A percentile compares a stretch with the other conserved stretches of the same genome.
phyloP scores from a whole-genome alignment of 2,329 filamentous ascomycete genomes.

The Cordyceps cateniannulata region DNA sequence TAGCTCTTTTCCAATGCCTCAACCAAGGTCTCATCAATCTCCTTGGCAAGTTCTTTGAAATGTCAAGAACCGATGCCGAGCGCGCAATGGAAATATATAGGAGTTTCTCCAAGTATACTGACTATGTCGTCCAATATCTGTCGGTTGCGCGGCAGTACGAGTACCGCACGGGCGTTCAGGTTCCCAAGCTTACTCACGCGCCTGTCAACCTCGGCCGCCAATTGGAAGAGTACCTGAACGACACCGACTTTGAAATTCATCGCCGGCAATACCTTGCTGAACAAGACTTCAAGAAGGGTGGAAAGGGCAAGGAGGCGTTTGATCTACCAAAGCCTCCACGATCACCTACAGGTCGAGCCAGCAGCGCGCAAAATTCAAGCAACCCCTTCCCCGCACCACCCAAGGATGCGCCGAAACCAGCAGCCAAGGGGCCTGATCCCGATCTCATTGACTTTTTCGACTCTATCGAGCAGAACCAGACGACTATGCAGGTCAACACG shows the following conservation, averaged over 20 bases:
- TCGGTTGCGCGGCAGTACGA: constrained; percentile 84
- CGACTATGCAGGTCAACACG: constrained; percentile 50
- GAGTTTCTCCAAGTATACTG: constrained; percentile 84
- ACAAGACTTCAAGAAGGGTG: constrained; percentile 60
- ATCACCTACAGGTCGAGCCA: constrained; percentile 23
- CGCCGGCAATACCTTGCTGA: constrained; percentile 86
- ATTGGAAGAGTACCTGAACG: constrained; percentile 88
- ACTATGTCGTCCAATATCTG: constrained; percentile 85
- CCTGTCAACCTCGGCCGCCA: constrained; percentile 85
- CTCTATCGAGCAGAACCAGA: constrained; percentile 85
- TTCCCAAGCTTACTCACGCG: constrained; percentile 95
- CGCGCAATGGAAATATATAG: constrained; percentile 88
- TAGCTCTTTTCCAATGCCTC: constrained; percentile 87
- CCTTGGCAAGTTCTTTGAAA: constrained; percentile 94
- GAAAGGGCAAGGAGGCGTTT: constrained; percentile 34
- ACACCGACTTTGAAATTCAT: constrained; percentile 92
- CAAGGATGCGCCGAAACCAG: constrained; percentile 36
- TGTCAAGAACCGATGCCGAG: constrained; percentile 91
- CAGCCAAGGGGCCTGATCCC: constrained; percentile 58
- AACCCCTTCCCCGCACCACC: constrained; percentile 36
- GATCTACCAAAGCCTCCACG: constrained; percentile 31
- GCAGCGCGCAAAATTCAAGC: constrained; percentile 22
- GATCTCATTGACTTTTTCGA: constrained; percentile 94
- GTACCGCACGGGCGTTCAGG: constrained; percentile 84
- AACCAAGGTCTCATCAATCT: constrained; percentile 98